Conservation (phyloP, 176 grass and related monocot genomes). For the Musa beccarii region DNA sequence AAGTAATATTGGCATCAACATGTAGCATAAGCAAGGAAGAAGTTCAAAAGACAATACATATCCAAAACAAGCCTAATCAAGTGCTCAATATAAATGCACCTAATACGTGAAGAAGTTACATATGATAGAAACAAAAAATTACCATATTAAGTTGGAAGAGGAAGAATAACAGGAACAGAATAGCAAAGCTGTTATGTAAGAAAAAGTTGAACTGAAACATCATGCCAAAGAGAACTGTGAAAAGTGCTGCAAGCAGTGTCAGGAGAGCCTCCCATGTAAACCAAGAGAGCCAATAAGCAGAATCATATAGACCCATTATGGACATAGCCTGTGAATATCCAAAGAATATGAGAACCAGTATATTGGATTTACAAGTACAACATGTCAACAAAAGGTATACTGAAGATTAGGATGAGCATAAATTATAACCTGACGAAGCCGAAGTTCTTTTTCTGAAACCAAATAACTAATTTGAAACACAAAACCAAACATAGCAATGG, state of each 20-base stretch:
- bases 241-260: constrained; percentile 71
- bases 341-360: constrained; percentile 18
- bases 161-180: constrained; percentile 79
- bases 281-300: constrained; percentile 92
- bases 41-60: neutral
- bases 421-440: constrained; percentile 66
- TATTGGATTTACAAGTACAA: neutral
- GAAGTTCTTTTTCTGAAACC: constrained; percentile 89
- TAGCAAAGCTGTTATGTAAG: constrained; percentile 58
- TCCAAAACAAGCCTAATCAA: neutral
- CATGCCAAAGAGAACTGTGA: constrained; percentile 92
- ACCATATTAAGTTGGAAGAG: constrained; percentile 99
- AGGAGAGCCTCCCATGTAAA: constrained; percentile 87
- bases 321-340: constrained; percentile 65
- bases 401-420: neutral
- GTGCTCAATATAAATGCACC: neutral
- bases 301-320: constrained; percentile 93
- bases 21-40: neutral
- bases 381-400: neutral
- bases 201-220: constrained; percentile 96
- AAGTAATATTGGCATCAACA: neutral
- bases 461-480: constrained; percentile 92
- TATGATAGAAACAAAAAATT: neutral
- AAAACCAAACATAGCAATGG: constrained; percentile 97
- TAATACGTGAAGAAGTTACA: neutral